phyloP scores from a whole-genome alignment of 2,329 filamentous ascomycete genomes.

The Rosellinia necatrix region DNA sequence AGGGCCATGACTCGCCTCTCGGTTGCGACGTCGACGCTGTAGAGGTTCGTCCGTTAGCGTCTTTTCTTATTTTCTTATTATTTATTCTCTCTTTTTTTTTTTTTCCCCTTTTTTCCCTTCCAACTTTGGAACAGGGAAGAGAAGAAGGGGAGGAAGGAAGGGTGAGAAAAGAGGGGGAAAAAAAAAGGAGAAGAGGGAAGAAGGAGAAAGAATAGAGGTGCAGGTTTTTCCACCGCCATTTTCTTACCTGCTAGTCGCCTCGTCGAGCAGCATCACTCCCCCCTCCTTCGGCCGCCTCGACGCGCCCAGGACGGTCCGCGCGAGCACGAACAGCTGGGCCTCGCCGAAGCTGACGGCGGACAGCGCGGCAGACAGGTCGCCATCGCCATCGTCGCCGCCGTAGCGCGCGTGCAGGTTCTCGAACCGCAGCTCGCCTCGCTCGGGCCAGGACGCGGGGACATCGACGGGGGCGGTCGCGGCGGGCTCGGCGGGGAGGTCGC shows the following conservation, averaged over 20 bases:
- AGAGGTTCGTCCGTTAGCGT: too few species aligned
- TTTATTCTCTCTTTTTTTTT: too few species aligned
- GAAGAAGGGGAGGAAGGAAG: too few species aligned
- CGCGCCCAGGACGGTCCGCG: constrained; percentile 64
- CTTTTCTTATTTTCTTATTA: too few species aligned
- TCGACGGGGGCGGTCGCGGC: constrained; percentile 15
- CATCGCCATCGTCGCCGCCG: constrained; percentile 25
- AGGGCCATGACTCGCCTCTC: constrained; percentile 24
- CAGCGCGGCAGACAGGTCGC: constrained; percentile 40
- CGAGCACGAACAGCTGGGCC: constrained; percentile 48
- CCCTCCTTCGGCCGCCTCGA: constrained; percentile 64
- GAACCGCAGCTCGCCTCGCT: constrained; percentile 25
- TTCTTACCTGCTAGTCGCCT: constrained; percentile 38
- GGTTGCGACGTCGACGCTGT: constrained; percentile 26
- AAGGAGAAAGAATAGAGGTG: neutral
- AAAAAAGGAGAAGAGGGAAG: too few species aligned
- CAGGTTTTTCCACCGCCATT: neutral
- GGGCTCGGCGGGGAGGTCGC: constrained; percentile 31
- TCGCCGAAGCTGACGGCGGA: constrained; percentile 43
- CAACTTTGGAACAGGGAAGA: too few species aligned
- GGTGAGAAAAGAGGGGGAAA: neutral
- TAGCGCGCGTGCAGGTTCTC: constrained; percentile 31
- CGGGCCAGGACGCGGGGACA: constrained; percentile 20
- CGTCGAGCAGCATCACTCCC: constrained; percentile 65
- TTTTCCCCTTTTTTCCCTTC: too few species aligned